Evolutionary conservation across 1,284 basidiomycete genomes (phyloP).

Genomic region (Inonotus hispidus): DNA sequence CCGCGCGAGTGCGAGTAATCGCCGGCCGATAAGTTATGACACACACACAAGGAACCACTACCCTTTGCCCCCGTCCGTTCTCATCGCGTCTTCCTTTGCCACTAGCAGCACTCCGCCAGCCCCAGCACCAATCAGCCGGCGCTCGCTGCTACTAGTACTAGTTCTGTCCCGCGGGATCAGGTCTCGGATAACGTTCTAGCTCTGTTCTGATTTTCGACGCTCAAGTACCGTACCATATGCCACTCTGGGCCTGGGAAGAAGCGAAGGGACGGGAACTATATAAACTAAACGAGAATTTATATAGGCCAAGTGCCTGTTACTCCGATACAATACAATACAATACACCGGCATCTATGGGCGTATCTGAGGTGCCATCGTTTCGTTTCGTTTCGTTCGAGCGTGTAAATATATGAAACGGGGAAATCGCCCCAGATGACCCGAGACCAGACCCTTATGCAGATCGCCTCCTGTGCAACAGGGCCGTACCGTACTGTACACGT

Average conservation of each 20-base stretch:
- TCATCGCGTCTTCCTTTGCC: neutral
- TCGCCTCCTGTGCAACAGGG: neutral
- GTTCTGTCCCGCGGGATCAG: neutral
- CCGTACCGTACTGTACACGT: too few relatives aligned
- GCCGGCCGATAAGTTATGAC: neutral
- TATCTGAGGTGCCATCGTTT: neutral
- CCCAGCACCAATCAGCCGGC: neutral
- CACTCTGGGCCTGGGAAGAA: neutral
- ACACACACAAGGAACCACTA: too few relatives aligned
- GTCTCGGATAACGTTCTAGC: neutral
- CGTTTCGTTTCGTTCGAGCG: too few relatives aligned
- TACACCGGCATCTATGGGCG: too few relatives aligned
- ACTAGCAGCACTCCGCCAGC: neutral
- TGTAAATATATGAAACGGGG: neutral
- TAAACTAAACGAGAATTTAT: too few relatives aligned
- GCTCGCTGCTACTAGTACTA: too few relatives aligned
- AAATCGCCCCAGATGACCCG: neutral
- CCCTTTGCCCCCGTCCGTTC: neutral
- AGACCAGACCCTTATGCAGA: neutral
- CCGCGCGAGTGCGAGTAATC: neutral
- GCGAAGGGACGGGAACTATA: neutral
- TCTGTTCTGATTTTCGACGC: too few relatives aligned
- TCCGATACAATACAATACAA: too few relatives aligned
- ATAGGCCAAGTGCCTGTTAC: too few relatives aligned
- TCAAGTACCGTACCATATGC: too few relatives aligned